These are phyloP conservation scores for Telfairia occidentalis DNA, from an alignment of 331 rosid genomes.

Conservation along the genomic window DNA sequence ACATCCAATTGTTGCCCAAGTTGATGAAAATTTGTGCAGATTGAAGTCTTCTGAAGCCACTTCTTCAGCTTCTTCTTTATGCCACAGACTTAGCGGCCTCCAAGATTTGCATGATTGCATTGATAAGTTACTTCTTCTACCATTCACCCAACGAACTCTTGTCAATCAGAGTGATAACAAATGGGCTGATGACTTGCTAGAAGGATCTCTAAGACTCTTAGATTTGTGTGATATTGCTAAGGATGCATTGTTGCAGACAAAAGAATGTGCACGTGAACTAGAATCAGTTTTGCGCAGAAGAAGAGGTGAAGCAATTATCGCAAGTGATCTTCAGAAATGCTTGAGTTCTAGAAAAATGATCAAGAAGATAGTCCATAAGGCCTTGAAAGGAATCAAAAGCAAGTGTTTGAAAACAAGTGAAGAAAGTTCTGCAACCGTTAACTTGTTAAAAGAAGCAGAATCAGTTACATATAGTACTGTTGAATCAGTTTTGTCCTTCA, in stretches of 20 bases:
- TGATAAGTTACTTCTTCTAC: constrained; percentile 34
- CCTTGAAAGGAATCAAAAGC: constrained; percentile 1
- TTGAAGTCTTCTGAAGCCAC: constrained; percentile 27
- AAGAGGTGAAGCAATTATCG: background rate
- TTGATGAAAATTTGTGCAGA: constrained; percentile 8
- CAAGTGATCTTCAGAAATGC: constrained; percentile 1
- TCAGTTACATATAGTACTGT: constrained; percentile 16
- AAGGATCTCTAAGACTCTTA: constrained; percentile 22
- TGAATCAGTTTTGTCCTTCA: constrained; percentile 25
- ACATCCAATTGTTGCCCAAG: background rate
- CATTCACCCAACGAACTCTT: constrained; percentile 32
- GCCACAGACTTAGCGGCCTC: constrained; percentile 8
- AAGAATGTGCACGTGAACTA: constrained; percentile 4
- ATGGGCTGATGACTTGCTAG: constrained; percentile 16
- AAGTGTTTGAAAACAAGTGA: background rate
- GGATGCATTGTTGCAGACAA: constrained; percentile 13
- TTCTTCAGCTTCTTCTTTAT: constrained; percentile 15
- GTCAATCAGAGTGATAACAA: constrained; percentile 21
- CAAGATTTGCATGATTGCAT: constrained; percentile 33
- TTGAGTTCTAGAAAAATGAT: background rate
- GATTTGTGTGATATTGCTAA: constrained; percentile 16
- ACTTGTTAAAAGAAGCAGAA: constrained; percentile 26
- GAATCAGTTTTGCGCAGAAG: constrained; percentile 17
- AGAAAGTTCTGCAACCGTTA: constrained; percentile 14
- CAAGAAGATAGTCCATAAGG: background rate